A percentile compares a stretch with the other conserved stretches of the same genome.
phyloP scores from a whole-genome alignment of 768 basidiomycete genomes.

The Sarcomyxa edulis region DNA sequence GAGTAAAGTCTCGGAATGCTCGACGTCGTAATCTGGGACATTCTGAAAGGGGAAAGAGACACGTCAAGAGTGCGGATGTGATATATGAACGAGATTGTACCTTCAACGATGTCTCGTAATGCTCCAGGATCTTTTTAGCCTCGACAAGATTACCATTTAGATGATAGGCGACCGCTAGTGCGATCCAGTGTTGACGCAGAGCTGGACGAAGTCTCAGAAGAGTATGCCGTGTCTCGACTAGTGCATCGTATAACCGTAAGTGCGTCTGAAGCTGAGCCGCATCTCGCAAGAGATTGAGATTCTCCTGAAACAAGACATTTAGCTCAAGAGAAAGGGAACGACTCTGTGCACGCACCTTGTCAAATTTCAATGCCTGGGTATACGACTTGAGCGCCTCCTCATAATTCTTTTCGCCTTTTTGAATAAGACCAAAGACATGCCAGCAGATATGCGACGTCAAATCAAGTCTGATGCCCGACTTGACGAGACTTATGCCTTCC shows the following conservation, averaged over 20 bases:
- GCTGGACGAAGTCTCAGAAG: constrained; percentile 79
- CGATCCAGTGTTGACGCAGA: constrained; percentile 86
- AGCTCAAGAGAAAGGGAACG: too few species aligned
- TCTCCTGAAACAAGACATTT: constrained; percentile 56
- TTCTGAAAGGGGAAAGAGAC: too few species aligned
- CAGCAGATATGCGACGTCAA: constrained; percentile 91
- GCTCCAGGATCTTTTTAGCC: constrained; percentile 67
- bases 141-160: constrained; percentile 70
- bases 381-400: constrained; percentile 94
- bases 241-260: constrained; percentile 68
- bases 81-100: constrained; percentile 28
- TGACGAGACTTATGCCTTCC: constrained; percentile 78
- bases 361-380: constrained; percentile 80
- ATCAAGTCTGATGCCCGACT: constrained; percentile 78
- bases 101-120: constrained; percentile 69
- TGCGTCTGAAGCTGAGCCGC: constrained; percentile 87
- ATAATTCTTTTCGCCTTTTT: constrained; percentile 92
- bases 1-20: constrained; percentile 77
- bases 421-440: constrained; percentile 96
- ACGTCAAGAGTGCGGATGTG: not conserved
- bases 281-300: constrained; percentile 89
- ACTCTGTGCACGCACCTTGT: constrained; percentile 75
- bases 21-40: constrained; percentile 71
- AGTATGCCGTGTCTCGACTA: constrained; percentile 78
- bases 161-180: constrained; percentile 83